Conservation (phyloP, 1,284 basidiomycete species). For the Moniliophthora roreri region DNA sequence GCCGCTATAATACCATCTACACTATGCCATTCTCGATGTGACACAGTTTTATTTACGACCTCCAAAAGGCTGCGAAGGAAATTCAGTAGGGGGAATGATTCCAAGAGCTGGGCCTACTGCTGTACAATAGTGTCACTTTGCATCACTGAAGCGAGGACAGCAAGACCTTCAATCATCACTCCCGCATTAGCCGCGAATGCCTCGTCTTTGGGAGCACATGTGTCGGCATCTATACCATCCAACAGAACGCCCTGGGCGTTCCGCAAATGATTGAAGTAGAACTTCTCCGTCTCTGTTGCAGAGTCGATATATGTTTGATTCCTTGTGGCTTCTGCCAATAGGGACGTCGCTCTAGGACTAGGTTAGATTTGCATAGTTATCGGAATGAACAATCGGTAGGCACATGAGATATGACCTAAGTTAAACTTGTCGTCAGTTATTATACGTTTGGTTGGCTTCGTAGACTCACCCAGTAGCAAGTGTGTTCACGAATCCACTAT, state of each 20-base stretch:
- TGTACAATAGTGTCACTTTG: not conserved
- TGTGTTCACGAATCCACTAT: not conserved
- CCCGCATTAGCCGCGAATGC: conserved; percentile 8
- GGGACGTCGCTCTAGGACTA: not conserved
- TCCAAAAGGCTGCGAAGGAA: not conserved
- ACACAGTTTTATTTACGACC: not conserved
- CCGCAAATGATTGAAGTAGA: conserved; percentile 3
- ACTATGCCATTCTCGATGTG: not conserved
- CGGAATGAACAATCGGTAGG: not conserved
- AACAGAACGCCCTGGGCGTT: conserved; percentile 7
- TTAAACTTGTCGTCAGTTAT: not conserved
- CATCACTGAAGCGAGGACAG: conserved; percentile 7
- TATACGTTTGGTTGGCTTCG: no score
- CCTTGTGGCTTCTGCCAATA: not conserved
- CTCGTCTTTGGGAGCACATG: not conserved
- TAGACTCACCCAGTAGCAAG: not conserved
- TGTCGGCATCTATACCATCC: conserved; percentile 10
- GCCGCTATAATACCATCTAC: not conserved
- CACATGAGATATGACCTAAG: not conserved
- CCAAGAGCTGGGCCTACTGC: not conserved
- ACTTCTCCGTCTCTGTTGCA: not conserved
- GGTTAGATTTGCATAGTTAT: not conserved
- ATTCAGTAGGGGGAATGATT: not conserved
- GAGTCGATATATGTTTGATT: not conserved
- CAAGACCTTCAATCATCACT: conserved; percentile 10